Evolutionary conservation across 148 eudicot species (phyloP), one percentile per base, ranked within the genome.

Genomic region (Rhododendron kiyosumense): DNA sequence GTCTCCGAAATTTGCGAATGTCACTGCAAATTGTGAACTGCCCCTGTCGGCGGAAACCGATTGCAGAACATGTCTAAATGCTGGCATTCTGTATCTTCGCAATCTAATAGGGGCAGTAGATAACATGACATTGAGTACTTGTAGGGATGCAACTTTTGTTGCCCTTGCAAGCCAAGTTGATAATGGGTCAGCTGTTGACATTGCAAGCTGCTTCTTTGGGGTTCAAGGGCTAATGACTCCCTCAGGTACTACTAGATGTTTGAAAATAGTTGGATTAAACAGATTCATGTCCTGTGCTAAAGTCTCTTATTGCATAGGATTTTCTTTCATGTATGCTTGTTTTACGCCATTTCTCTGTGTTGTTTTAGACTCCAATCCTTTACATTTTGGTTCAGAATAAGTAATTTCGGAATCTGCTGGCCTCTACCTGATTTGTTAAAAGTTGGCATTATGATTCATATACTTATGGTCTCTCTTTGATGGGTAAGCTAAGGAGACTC

Each of bases 121-220:
- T 86, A 97, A 94, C 90, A 83, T 90, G 86, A 94, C 95, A 18
- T 85, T 95, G 85, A 97, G 93, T 83, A 92, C 95, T 81, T 97
- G 99, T 83, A 90, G 99, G 84, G 99, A 95, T 94, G 99, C 99
- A 86, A 91, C 94, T 59, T 97, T 94, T 93, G 95, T 86, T 59
- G 88, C 98, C n/a, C 90, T 95, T 85, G 95, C 95, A 41, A 97
- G 98, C 88, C 96, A 88, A 85, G 91, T 91, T 79, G 92, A 94
- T 86, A 92, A 93, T 86, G 86, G 83, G 32, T 93, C 98, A 28
- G 91, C 92, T 85, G 86, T 93, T 75, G 90, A 90, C 71, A 90
- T 97, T 87, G 98, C 98, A 12, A 86, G 92, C 87, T 97, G 99
- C 91, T 97, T 93, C 88, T 94, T 96, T 86, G 95, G 97, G 78